These are phyloP conservation scores for Alternaria sp. DNA, from an alignment of 2,329 filamentous ascomycete genomes.

Conservation along the genomic window DNA sequence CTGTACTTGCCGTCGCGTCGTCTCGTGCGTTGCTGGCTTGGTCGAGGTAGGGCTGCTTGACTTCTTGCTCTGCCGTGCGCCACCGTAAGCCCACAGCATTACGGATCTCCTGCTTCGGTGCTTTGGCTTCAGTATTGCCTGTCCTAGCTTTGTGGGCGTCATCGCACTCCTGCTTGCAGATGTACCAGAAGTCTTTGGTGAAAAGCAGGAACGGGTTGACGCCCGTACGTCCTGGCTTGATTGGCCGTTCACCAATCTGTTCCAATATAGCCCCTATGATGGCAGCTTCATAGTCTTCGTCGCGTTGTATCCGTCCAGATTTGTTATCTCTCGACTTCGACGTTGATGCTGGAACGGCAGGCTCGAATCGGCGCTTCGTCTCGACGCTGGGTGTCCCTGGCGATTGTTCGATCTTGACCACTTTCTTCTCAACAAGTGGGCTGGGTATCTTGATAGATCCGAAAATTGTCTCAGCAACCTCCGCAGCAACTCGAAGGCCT, in stretches of 20 bases:
- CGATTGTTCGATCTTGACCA: slow-evolving; percentile 31
- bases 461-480: slow-evolving; percentile 79
- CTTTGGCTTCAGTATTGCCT: slow-evolving; percentile 71
- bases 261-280: slow-evolving; percentile 63
- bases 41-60: slow-evolving; percentile 79
- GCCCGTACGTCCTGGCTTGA: slow-evolving; percentile 73
- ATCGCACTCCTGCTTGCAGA: slow-evolving; percentile 69
- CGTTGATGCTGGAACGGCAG: slow-evolving; percentile 15
- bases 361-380: slow-evolving; percentile 33
- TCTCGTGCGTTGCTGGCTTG: slow-evolving; percentile 74
- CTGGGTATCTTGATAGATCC: slow-evolving; percentile 78
- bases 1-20: slow-evolving; percentile 64
- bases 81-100: slow-evolving; percentile 88
- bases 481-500: slow-evolving; percentile 85
- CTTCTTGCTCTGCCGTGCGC: slow-evolving; percentile 75
- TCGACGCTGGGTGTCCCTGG: slow-evolving; percentile 19
- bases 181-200: slow-evolving; percentile 75
- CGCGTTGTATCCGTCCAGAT: slow-evolving; percentile 33
- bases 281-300: slow-evolving; percentile 62
- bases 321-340: slow-evolving; percentile 19
- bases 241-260: slow-evolving; percentile 76
- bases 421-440: slow-evolving; percentile 74
- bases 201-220: slow-evolving; percentile 90
- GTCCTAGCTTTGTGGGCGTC: slow-evolving; percentile 69
- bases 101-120: slow-evolving; percentile 75